A percentile compares a stretch with the other conserved stretches of the same genome.
These are phyloP conservation scores for Stemphylium beticola DNA, from an alignment of 2,329 filamentous ascomycete genomes.

Conservation along the genomic window DNA sequence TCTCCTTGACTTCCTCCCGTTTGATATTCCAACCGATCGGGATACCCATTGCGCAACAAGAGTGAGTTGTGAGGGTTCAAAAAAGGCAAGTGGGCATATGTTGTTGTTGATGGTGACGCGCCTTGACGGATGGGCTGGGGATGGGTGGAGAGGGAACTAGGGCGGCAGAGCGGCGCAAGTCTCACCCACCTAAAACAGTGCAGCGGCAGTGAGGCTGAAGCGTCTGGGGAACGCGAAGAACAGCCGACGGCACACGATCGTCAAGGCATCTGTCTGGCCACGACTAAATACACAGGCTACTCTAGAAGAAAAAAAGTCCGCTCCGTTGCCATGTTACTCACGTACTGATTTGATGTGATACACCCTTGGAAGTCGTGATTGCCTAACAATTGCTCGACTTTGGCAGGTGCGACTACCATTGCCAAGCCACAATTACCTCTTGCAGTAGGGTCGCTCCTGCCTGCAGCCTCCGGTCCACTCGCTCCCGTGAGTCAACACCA, in stretches of 20 bases:
- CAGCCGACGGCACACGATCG: conserved; percentile 11
- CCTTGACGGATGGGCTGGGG: conserved; percentile 23
- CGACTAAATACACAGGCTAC: neutral
- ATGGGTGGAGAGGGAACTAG: conserved; percentile 27
- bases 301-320: too few relatives aligned
- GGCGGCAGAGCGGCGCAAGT: conserved; percentile 13
- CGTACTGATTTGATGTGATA: neutral
- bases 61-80: conserved; percentile 21
- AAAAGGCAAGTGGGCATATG: conserved; percentile 10
- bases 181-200: conserved; percentile 16
- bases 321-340: neutral
- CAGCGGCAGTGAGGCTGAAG: conserved; percentile 31
- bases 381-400: conserved; percentile 1
- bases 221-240: conserved; percentile 9
- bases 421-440: conserved; percentile 34
- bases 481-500: conserved; percentile 33
- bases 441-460: conserved; percentile 21
- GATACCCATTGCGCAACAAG: conserved; percentile 54
- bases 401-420: conserved; percentile 19
- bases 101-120: conserved; percentile 34
- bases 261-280: neutral
- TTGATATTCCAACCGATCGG: conserved; percentile 57
- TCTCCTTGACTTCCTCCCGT: conserved; percentile 55
- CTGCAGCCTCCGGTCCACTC: conserved; percentile 33
- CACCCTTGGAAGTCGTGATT: neutral